phyloP scores from a whole-genome alignment of 2,329 filamentous ascomycete species.

The Aspergillus fumigatiaffinis region DNA sequence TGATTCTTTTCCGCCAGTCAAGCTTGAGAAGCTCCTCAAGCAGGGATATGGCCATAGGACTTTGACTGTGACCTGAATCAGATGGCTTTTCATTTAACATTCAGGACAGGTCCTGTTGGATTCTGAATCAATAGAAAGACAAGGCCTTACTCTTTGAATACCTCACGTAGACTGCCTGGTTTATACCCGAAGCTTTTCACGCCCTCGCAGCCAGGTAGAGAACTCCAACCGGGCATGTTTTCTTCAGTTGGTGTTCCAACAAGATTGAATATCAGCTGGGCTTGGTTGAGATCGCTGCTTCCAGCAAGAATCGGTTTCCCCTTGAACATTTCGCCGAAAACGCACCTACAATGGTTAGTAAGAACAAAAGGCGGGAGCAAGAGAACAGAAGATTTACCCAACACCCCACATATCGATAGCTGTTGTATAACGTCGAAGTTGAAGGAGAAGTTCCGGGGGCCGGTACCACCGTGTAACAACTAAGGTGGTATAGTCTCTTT shows the following conservation, averaged over 20 bases:
- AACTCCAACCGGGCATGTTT: conserved; percentile 87
- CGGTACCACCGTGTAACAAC: conserved; percentile 98
- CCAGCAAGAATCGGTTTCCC: conserved; percentile 89
- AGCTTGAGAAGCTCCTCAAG: conserved; percentile 79
- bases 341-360: conserved; percentile 60
- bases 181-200: conserved; percentile 59
- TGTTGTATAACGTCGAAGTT: conserved; percentile 87
- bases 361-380: background rate
- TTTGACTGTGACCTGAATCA: conserved; percentile 47
- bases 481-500: conserved; percentile 88
- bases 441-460: conserved; percentile 85
- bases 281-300: conserved; percentile 82
- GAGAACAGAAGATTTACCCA: conserved; percentile 56
- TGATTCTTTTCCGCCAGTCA: conserved; percentile 84
- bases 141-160: conserved; percentile 65
- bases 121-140: background rate
- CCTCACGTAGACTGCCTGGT: conserved; percentile 63
- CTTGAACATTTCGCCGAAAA: conserved; percentile 96
- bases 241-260: conserved; percentile 86
- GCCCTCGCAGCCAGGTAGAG: conserved; percentile 75
- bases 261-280: conserved; percentile 89
- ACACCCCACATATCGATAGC: conserved; percentile 99
- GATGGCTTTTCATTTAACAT: background rate
- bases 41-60: conserved; percentile 70
- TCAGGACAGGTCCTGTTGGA: background rate